A percentile compares a stretch with the other conserved stretches of the same genome.
Evolutionary conservation across 495 filamentous ascomycete species (phyloP).

Genomic region (Lichina pygmaea): DNA sequence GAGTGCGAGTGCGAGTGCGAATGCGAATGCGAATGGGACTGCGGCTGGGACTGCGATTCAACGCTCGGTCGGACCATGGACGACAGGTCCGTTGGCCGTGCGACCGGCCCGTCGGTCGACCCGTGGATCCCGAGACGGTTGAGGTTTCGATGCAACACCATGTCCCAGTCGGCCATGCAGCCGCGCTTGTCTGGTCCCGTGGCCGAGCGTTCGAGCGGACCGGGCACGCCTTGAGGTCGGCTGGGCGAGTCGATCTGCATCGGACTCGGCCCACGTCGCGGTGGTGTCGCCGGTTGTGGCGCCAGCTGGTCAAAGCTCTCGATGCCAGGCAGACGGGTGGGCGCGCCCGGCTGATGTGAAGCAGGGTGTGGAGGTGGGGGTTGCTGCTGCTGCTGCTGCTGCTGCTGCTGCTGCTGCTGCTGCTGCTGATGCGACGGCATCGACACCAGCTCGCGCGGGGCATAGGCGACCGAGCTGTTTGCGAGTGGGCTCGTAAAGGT

Average conservation of each 20-base stretch:
- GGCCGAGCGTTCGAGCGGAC: slow-evolving; percentile 14
- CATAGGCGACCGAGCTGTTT: slow-evolving; percentile 15
- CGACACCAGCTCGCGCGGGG: slow-evolving; percentile 27
- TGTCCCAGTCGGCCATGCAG: slow-evolving; percentile 44
- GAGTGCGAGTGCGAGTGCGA: too few relatives aligned
- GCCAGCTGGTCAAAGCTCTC: slow-evolving; percentile 64
- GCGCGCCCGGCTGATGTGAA: slow-evolving; percentile 20
- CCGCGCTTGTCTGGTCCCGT: slow-evolving; percentile 30
- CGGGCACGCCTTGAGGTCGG: slow-evolving; percentile 7
- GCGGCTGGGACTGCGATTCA: too few relatives aligned
- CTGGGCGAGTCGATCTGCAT: slow-evolving; percentile 14
- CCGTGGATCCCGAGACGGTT: slow-evolving; percentile 39
- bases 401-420: slow-evolving; percentile 8
- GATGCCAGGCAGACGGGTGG: slow-evolving; percentile 55
- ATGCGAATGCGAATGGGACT: too few relatives aligned
- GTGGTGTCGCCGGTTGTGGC: slow-evolving; percentile 30
- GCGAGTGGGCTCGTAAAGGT: slow-evolving; percentile 18
- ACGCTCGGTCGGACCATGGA: too few relatives aligned
- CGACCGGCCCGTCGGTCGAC: slow-evolving; percentile 11
- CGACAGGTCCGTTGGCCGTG: too few relatives aligned
- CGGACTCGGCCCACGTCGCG: slow-evolving; percentile 15
- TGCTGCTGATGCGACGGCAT: too few relatives aligned
- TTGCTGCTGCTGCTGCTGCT: slow-evolving; percentile 32
- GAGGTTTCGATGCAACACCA: slow-evolving; percentile 43
- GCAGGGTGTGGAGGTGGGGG: slow-evolving; percentile 23